Conservation (phyloP, 2,329 filamentous ascomycete species). For the Colletotrichum lini region DNA sequence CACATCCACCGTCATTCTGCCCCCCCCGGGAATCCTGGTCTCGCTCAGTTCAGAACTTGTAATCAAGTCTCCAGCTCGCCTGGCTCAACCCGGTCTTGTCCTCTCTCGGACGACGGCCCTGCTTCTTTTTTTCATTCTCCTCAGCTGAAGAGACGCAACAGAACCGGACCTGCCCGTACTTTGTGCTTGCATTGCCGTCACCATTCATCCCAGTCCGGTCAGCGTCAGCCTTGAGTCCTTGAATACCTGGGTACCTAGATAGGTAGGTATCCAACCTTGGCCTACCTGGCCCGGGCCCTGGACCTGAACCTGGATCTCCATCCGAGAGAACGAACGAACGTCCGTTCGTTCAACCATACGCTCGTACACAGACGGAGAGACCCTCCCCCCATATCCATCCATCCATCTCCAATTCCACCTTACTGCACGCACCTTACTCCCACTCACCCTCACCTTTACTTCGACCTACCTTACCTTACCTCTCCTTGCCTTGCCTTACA, state of each 20-base stretch:
- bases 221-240: conserved; percentile 4
- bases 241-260: not conserved
- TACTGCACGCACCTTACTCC: conserved; percentile 9
- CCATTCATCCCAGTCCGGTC: conserved; percentile 5
- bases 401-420: conserved; percentile 29
- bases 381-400: conserved; percentile 14
- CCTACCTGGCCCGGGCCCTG: conserved; percentile 19
- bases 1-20: conserved; percentile 5
- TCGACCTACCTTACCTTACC: conserved; percentile 28
- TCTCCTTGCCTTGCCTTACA: conserved; percentile 2
- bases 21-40: not conserved
- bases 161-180: not conserved
- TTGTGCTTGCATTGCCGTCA: conserved; percentile 2
- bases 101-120: conserved; percentile 22
- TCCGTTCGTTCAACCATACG: not conserved
- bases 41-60: not conserved
- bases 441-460: conserved; percentile 15
- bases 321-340: conserved; percentile 21
- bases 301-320: conserved; percentile 17
- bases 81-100: conserved; percentile 9
- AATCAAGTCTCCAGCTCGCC: conserved; percentile 18
- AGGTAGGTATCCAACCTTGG: not conserved
- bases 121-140: not conserved
- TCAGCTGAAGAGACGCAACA: not conserved
- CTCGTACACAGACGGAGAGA: not conserved